phyloP scores from a whole-genome alignment of 2,329 filamentous ascomycete species.

The Phoma sp. region DNA sequence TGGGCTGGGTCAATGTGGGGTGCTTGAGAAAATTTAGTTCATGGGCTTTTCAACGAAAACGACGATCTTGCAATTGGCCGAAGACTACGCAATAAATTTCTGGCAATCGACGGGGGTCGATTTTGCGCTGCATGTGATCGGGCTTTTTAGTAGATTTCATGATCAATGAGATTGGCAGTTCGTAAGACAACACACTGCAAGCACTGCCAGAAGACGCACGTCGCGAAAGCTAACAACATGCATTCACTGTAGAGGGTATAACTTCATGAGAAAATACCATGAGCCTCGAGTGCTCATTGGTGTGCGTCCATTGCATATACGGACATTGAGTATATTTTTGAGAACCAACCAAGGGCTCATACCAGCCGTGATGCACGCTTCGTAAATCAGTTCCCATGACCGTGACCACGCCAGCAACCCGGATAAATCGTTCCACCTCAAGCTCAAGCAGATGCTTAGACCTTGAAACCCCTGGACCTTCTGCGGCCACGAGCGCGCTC shows the following conservation, averaged over 20 bases:
- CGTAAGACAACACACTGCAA: not conserved
- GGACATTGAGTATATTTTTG: conserved; percentile 48
- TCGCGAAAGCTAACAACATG: conserved; percentile 5
- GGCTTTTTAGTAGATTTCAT: not conserved
- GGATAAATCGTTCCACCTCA: conserved; percentile 43
- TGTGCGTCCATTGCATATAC: conserved; percentile 43
- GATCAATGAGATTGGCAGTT: not conserved
- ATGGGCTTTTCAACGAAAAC: conserved; percentile 21
- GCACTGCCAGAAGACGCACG: not conserved
- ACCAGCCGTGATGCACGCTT: conserved; percentile 47
- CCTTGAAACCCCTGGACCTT: conserved; percentile 99
- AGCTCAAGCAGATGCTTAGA: conserved; percentile 66
- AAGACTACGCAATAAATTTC: not conserved
- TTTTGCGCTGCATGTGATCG: not conserved
- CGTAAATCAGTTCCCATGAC: conserved; percentile 44
- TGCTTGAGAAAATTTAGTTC: conserved; percentile 32
- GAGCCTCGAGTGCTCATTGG: conserved; percentile 42
- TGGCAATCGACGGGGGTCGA: not conserved
- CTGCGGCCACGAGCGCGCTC: conserved; percentile 98
- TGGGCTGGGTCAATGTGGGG: conserved; percentile 31
- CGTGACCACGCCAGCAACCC: conserved; percentile 47
- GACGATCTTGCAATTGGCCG: conserved; percentile 7
- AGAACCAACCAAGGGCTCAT: conserved; percentile 39
- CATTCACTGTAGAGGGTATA: conserved; percentile 9
- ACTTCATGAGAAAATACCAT: conserved; percentile 39